These are phyloP conservation scores for Lathyrus tuberosus DNA, from an alignment of 306 rosid species.

Conservation along the genomic window DNA sequence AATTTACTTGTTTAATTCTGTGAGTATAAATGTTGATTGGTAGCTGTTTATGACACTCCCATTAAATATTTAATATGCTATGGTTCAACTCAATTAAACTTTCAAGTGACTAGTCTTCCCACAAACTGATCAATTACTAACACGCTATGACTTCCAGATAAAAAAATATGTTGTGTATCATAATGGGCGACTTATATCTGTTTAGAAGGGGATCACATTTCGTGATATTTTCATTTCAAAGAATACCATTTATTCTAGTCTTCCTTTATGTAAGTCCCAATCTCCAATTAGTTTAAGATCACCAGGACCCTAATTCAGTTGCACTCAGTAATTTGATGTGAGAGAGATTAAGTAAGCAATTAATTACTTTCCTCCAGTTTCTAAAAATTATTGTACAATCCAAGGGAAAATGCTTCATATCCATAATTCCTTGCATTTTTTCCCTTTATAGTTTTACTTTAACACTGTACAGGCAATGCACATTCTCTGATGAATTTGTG, in stretches of 20 bases:
- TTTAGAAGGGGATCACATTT: no score
- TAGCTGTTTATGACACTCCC: no score
- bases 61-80: no score
- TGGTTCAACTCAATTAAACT: no score
- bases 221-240: no score
- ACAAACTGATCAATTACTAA: no score
- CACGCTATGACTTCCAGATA: no score
- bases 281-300: background rate
- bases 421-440: constrained; percentile 12
- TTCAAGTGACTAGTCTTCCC: no score
- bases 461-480: constrained; percentile 14
- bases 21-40: no score
- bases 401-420: constrained; percentile 15
- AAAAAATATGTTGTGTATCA: no score
- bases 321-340: constrained; percentile 1
- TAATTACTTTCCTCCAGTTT: background rate
- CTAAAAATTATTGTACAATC: background rate
- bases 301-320: constrained; percentile 3
- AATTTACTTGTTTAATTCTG: no score
- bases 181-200: no score
- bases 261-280: constrained; percentile 7
- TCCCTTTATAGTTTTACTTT: background rate
- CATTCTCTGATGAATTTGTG: constrained; percentile 9
- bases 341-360: constrained; percentile 11
- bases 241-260: constrained; percentile 11